Evolutionary conservation across 1,284 basidiomycete species (phyloP), one percentile per base, ranked within the genome.

Genomic region (Stereum hirsutum): DNA sequence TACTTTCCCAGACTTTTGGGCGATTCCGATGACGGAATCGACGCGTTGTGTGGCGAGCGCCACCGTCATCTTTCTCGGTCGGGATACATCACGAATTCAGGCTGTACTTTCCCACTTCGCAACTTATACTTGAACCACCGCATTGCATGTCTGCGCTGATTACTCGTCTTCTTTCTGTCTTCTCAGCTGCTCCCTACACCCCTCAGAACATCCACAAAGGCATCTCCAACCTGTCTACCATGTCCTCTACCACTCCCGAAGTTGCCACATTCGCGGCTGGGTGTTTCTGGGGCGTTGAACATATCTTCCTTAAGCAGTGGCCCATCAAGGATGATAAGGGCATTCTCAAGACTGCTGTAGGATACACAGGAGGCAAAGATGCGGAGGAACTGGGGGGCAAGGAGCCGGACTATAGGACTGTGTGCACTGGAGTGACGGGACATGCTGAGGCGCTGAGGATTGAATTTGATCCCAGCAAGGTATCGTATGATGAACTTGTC

Each of bases 371-470:
- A 7, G 89, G 89, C 17, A 70, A 75, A 48, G 65, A 62, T 1
- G 61, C 69, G n/a, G 64, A 65, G 12, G 60, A 12, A 10, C n/a
- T n/a, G n/a, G n/a, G n/a, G n/a, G n/a, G n/a, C n/a, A 32, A 52
- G 41, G 71, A 78, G 48, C 84, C 85, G 3, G 66, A 66, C 43
- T 98, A 97, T 61, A 63, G 68, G 39, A 66, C 80, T 33, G 93
- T 97, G 15, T 94, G 92, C 63, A 66, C 73, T 5, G 93, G 92
- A 3, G 54, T 64, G 14, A 97, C 95, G 1, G 77, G 84, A 32
- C 92, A 97, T 59, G 95, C 95, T 3, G 95, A 99, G 65, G 85
- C 91, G 1, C 65, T 92, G 45, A 77, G 78, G 57, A 78, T 98
- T 50, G 80, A 86, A 55, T 99, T 92, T 55, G 89, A 94, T 60